Base-by-base conservation (phyloP, 2,329 filamentous ascomycete genomes). In the Colletotrichum gigasporum region DNA sequence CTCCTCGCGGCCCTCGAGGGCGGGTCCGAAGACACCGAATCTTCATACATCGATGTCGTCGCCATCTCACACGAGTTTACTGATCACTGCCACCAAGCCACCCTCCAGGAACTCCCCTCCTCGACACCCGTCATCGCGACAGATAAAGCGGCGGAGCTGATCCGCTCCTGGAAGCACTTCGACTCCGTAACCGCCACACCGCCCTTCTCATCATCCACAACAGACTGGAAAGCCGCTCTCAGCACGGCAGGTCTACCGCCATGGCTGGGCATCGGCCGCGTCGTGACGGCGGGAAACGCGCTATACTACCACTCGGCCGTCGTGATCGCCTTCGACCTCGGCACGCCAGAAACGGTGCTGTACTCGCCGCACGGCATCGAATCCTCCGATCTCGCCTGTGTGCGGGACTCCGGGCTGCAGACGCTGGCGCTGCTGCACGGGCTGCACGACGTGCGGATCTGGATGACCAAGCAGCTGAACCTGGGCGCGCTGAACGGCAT, bases 51-150 rank as follows among this genome's bases (percentile, higher is more conserved):
- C 28, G 88, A 91, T 71, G 83, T 77, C 2, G 86, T 91, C 2
- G 80, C 81, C 26, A 79, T 91, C 30, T 86, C 82, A 14, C 88
- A 91, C 71, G 88, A 91, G 71, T 91, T 91, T 68, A 90, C 88
- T 1, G 88, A 91, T 70, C 89, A 90, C 71, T 90, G 87, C 73
- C 88, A 91, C 70, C 80, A 84, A 64, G 80, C 84, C 3, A 91
- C 89, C 12, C 76, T 91, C 24, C 72, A 83, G 42, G 82, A 89
- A 68, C 74, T 91, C 3, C 77, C 85, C 5, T 68, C 69, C 1
- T 73, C 79, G 42, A 84, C 88, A 4, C 87, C 88, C 0, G 79
- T 91, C 1, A 84, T 90, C 62, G 88, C 88, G 11, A 83, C 85
- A 2, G 80, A 83, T 69, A 83, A 87, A 73, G 88, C 88, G 0